Conservation (phyloP, 2,329 filamentous ascomycete genomes). For the Sodiomyces alkalinus region DNA sequence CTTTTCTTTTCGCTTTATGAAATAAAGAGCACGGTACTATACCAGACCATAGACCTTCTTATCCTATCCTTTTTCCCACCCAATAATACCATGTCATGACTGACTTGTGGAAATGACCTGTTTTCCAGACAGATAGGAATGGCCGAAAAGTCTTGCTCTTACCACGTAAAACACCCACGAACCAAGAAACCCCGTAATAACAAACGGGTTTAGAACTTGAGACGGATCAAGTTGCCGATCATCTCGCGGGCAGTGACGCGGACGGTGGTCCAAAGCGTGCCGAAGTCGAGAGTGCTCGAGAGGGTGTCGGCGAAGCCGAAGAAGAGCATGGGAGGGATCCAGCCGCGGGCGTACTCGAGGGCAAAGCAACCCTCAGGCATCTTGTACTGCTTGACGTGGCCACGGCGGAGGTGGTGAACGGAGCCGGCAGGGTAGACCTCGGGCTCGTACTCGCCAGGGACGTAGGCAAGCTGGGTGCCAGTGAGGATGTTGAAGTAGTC, state of each 20-base stretch:
- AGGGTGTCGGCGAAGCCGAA: slow-evolving; percentile 78
- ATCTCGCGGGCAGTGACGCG: slow-evolving; percentile 63
- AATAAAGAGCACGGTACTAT: no score
- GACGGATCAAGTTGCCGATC: slow-evolving; percentile 52
- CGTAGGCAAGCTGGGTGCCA: slow-evolving; percentile 64
- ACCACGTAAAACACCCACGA: no score
- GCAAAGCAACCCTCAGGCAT: slow-evolving; percentile 67
- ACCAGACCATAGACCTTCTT: no score
- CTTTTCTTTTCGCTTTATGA: no score
- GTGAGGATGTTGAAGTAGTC: slow-evolving; percentile 88
- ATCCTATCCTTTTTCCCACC: no score
- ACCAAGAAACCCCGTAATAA: no score
- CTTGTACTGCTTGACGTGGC: slow-evolving; percentile 67
- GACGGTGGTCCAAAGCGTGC: slow-evolving; percentile 70
- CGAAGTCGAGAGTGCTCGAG: slow-evolving; percentile 67
- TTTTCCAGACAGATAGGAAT: no score
- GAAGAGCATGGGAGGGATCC: slow-evolving; percentile 86
- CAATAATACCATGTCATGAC: no score
- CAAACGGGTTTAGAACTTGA: slow-evolving; percentile 68
- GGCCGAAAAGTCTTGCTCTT: no score
- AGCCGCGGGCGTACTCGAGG: slow-evolving; percentile 71
- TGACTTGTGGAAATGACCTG: no score
- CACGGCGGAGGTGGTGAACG: slow-evolving; percentile 58
- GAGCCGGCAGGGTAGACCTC: slow-evolving; percentile 55
- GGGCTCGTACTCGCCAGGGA: slow-evolving; percentile 48